Evolutionary conservation across 768 basidiomycete species (phyloP).

Genomic region (Suillus weaverae): DNA sequence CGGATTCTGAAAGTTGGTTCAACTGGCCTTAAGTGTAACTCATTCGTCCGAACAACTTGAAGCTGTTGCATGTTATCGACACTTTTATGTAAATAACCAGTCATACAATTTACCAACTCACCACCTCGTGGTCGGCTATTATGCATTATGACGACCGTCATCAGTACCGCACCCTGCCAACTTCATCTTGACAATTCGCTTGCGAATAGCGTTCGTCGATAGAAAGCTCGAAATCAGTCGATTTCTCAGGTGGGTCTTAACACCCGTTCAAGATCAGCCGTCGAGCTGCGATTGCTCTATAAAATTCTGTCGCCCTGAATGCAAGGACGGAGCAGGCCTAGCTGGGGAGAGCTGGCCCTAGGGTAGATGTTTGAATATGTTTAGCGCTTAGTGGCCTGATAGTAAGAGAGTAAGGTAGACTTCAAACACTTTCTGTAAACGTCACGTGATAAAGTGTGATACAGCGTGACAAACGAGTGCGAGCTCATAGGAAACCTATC

Average conservation of each 20-base stretch:
- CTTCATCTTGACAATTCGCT: not conserved
- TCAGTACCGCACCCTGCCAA: not conserved
- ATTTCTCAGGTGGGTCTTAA: not conserved
- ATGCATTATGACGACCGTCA: not conserved
- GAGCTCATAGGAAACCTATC: not conserved
- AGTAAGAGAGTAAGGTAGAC: not conserved
- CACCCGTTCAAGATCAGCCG: not conserved
- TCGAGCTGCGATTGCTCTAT: not conserved
- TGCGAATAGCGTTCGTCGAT: not conserved
- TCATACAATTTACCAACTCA: not conserved
- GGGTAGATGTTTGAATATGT: too few relatives aligned
- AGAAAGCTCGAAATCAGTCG: not conserved
- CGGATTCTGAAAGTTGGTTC: not conserved
- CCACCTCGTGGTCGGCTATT: not conserved
- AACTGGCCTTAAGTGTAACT: not conserved
- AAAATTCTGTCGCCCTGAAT: not conserved
- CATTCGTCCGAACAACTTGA: not conserved
- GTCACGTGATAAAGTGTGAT: constrained; percentile 4
- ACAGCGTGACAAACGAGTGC: not conserved
- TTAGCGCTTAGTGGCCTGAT: too few relatives aligned
- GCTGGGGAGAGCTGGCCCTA: too few relatives aligned
- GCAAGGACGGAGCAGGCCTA: not conserved
- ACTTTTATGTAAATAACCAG: not conserved
- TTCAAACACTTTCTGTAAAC: not conserved
- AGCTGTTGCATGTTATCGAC: not conserved